A percentile compares a stretch with the other conserved stretches of the same genome.
Conservation (phyloP, 192 early-diverging fungal species). For the Fimicolochytrium jonesii region DNA sequence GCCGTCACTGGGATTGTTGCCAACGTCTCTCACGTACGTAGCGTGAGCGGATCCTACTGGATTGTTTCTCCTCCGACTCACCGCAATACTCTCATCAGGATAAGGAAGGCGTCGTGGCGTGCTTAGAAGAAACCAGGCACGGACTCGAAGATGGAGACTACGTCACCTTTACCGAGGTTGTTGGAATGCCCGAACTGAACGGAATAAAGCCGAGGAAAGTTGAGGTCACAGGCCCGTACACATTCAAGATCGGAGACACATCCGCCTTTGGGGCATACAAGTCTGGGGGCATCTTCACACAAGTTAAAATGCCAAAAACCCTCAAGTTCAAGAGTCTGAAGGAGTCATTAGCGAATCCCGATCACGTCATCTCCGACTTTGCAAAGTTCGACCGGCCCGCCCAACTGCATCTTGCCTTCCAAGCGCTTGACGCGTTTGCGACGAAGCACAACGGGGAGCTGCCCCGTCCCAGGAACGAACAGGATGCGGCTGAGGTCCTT, state of each 20-base stretch:
- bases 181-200: constrained; percentile 91
- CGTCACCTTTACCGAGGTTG: constrained; percentile 89
- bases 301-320: constrained; percentile 91
- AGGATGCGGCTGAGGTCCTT: constrained; percentile 80
- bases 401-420: constrained; percentile 90
- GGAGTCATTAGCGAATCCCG: constrained; percentile 74
- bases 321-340: constrained; percentile 72
- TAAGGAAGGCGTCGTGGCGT: constrained; percentile 83
- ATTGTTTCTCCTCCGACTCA: not conserved
- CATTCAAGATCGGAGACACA: constrained; percentile 95
- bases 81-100: too few species aligned
- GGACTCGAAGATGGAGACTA: constrained; percentile 96
- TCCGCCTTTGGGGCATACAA: constrained; percentile 67
- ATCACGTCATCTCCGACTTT: constrained; percentile 86
- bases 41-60: not conserved
- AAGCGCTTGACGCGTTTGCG: constrained; percentile 82
- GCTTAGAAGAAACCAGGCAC: constrained; percentile 94
- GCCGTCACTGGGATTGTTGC: constrained; percentile 90
- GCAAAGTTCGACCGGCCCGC: constrained; percentile 97
- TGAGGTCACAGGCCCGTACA: constrained; percentile 85
- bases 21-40: constrained; percentile 52
- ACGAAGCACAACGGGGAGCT: constrained; percentile 54
- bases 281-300: constrained; percentile 87
- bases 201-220: constrained; percentile 71
- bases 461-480: constrained; percentile 82